Evolutionary conservation across 164 flowering plant species (phyloP).

Genomic region (Platanus orientalis): DNA sequence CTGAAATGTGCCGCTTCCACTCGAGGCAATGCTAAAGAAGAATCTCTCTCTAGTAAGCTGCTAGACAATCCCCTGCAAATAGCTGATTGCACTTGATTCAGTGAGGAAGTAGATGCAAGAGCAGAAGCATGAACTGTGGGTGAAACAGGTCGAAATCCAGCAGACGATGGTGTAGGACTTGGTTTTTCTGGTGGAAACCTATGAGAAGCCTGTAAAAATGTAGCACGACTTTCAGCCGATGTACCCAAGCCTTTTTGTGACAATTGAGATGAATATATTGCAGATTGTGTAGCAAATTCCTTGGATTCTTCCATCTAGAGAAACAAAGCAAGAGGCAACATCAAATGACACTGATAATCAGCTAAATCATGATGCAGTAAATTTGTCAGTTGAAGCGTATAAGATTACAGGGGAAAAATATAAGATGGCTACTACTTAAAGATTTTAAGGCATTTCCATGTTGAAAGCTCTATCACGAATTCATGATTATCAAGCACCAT

Average conservation of each 20-base stretch:
- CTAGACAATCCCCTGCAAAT: constrained; percentile 29
- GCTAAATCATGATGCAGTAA: neutral
- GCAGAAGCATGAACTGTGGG: constrained; percentile 38
- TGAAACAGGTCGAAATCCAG: constrained; percentile 35
- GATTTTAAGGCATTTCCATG: no score
- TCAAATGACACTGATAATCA: neutral
- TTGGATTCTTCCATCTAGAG: constrained; percentile 79
- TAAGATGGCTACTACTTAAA: no score
- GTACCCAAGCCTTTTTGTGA: constrained; percentile 33
- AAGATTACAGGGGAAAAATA: neutral
- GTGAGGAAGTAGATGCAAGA: constrained; percentile 29
- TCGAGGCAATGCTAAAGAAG: constrained; percentile 33
- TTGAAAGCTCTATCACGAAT: no score
- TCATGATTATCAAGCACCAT: no score
- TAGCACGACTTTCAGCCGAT: constrained; percentile 35
- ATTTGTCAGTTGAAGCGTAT: neutral
- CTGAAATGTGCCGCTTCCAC: constrained; percentile 41
- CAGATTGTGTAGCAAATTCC: constrained; percentile 37
- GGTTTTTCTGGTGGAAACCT: constrained; percentile 36
- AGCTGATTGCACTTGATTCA: constrained; percentile 29
- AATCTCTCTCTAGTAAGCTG: constrained; percentile 34
- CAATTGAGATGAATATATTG: constrained; percentile 37
- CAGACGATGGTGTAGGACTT: constrained; percentile 25
- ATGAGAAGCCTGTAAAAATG: constrained; percentile 25
- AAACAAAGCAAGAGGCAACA: neutral